A percentile compares a stretch with the other conserved stretches of the same genome.
Evolutionary conservation across 768 basidiomycete genomes (phyloP).

Genomic region (Auriculariales sp.): DNA sequence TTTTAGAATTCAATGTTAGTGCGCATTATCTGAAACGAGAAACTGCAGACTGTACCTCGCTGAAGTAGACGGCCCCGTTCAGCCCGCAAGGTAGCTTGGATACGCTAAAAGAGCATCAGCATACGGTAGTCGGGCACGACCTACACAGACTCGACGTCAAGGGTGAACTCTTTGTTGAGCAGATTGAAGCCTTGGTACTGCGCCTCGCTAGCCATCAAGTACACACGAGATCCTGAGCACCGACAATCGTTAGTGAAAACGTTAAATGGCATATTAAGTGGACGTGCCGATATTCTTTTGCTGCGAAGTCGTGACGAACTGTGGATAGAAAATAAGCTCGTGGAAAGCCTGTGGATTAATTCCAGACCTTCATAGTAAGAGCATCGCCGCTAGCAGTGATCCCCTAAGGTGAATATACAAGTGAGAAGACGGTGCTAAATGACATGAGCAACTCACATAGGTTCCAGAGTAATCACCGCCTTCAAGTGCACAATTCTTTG

Average conservation of each 20-base stretch:
- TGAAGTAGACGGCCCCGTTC: conserved; percentile 48
- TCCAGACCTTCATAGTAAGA: conserved; percentile 18
- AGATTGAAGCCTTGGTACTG: conserved; percentile 36
- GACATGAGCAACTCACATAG: too few relatives aligned
- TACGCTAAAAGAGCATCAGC: too few relatives aligned
- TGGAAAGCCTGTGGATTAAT: too few relatives aligned
- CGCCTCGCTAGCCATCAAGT: conserved; percentile 31
- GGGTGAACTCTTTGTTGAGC: conserved; percentile 41
- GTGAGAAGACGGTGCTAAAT: too few relatives aligned
- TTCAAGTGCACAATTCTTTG: conserved; percentile 13
- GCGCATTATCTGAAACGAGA: too few relatives aligned
- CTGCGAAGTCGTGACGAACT: conserved; percentile 16
- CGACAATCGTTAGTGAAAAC: too few relatives aligned
- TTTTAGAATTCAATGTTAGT: too few relatives aligned
- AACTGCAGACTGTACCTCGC: conserved; percentile 31
- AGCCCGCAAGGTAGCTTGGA: conserved; percentile 43
- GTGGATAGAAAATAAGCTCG: too few relatives aligned
- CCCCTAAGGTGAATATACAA: too few relatives aligned
- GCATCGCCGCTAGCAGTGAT: conserved; percentile 18
- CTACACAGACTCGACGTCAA: conserved; percentile 53
- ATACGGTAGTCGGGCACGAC: too few relatives aligned
- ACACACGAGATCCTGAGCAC: conserved; percentile 28
- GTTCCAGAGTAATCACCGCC: conserved; percentile 20
- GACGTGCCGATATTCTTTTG: conserved; percentile 15
- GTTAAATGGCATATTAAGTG: too few relatives aligned